A percentile compares a stretch with the other conserved stretches of the same genome.
These are phyloP conservation scores for Cercospora sp. DNA, from an alignment of 2,329 filamentous ascomycete genomes.

Conservation along the genomic window DNA sequence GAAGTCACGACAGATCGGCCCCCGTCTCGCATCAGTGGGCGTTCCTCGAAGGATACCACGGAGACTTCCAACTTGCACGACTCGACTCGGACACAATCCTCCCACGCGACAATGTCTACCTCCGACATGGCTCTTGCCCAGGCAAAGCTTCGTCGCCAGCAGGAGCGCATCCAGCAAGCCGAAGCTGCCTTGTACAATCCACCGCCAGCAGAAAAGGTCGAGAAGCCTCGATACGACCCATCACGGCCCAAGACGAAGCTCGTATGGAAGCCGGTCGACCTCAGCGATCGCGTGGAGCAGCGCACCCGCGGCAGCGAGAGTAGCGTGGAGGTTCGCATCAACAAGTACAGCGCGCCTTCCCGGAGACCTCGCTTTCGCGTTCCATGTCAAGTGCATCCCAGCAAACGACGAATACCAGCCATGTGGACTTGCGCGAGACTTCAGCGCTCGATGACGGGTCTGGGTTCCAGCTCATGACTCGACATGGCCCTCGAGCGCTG, in stretches of 20 bases:
- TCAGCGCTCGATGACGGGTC: slow-evolving; percentile 25
- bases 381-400: slow-evolving; percentile 35
- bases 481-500: slow-evolving; percentile 27
- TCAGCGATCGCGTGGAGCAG: slow-evolving; percentile 11
- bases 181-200: slow-evolving; percentile 32
- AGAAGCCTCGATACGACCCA: slow-evolving; percentile 20
- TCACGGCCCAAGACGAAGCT: slow-evolving; percentile 32
- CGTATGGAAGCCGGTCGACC: slow-evolving; percentile 35
- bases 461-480: slow-evolving; percentile 38
- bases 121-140: slow-evolving; percentile 29
- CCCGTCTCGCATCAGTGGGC: slow-evolving; percentile 7
- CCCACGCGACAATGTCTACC: neutral
- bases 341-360: slow-evolving; percentile 34
- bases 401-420: slow-evolving; percentile 24
- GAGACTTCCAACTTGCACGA: neutral
- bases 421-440: slow-evolving; percentile 22
- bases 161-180: slow-evolving; percentile 36
- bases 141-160: slow-evolving; percentile 39
- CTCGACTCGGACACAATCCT: neutral
- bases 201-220: slow-evolving; percentile 17
- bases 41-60: slow-evolving; percentile 11
- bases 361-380: slow-evolving; percentile 32
- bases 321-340: slow-evolving; percentile 34
- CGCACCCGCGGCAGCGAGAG: slow-evolving; percentile 15
- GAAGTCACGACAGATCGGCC: slow-evolving; percentile 13